Conservation (phyloP, 768 basidiomycete species). For the Phanerochaete sordida region DNA sequence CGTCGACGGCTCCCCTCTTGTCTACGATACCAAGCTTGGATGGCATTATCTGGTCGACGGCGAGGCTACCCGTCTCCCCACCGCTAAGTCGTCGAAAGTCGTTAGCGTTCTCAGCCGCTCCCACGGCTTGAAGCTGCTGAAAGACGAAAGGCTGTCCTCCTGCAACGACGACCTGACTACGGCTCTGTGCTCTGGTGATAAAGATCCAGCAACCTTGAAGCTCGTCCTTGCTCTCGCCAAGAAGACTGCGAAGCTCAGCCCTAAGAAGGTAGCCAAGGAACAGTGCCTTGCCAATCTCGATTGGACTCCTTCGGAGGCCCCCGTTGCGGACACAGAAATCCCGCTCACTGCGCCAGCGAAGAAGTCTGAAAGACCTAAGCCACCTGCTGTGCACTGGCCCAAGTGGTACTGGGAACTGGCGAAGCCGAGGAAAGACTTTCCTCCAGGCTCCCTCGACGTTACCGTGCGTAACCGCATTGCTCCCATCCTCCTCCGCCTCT, state of each 20-base stretch:
- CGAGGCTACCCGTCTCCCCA: slow-evolving; percentile 37
- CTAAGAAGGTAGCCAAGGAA: slow-evolving; percentile 31
- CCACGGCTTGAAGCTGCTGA: slow-evolving; percentile 45
- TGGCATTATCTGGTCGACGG: slow-evolving; percentile 60
- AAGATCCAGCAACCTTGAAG: slow-evolving; percentile 28
- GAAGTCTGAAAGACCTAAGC: background rate
- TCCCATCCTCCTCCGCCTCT: slow-evolving; percentile 80
- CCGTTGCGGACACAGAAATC: background rate
- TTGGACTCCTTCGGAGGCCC: slow-evolving; percentile 37
- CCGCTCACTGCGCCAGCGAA: background rate
- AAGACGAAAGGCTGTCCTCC: slow-evolving; percentile 38
- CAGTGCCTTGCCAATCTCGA: slow-evolving; percentile 66
- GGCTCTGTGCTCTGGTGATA: slow-evolving; percentile 43
- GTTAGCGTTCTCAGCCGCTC: slow-evolving; percentile 41
- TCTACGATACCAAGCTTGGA: slow-evolving; percentile 46
- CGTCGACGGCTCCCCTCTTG: slow-evolving; percentile 59
- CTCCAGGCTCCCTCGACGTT: slow-evolving; percentile 76
- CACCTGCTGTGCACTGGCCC: slow-evolving; percentile 70
- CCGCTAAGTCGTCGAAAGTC: slow-evolving; percentile 40
- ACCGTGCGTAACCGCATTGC: slow-evolving; percentile 81
- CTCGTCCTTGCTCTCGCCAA: slow-evolving; percentile 41
- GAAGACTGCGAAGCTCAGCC: slow-evolving; percentile 24
- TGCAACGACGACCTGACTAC: slow-evolving; percentile 41
- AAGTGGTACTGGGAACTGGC: slow-evolving; percentile 96
- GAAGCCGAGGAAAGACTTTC: slow-evolving; percentile 61